These are phyloP conservation scores for Leccinum incarnatum DNA, from an alignment of 768 basidiomycete species.

Conservation along the genomic window DNA sequence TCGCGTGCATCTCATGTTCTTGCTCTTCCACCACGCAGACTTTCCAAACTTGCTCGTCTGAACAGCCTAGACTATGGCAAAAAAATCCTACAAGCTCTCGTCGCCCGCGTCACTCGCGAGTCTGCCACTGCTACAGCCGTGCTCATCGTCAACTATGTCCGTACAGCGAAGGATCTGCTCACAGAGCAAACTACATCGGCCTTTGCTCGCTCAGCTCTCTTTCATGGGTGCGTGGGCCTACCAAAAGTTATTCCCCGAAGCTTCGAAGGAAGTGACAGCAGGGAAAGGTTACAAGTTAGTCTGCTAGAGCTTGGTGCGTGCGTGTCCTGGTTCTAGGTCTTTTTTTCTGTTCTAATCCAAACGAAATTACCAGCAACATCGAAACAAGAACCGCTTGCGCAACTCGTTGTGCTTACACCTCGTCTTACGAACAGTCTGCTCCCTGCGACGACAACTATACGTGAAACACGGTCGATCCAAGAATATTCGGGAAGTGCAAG, in stretches of 20 bases:
- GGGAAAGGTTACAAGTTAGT: slow-evolving; percentile 54
- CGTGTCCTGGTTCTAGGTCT: slow-evolving; percentile 28
- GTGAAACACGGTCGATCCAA: slow-evolving; percentile 55
- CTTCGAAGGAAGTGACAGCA: slow-evolving; percentile 48
- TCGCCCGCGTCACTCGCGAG: slow-evolving; percentile 37
- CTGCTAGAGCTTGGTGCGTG: slow-evolving; percentile 64
- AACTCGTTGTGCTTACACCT: slow-evolving; percentile 36
- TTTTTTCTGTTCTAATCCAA: not conserved
- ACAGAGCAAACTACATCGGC: slow-evolving; percentile 65
- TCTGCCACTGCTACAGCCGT: slow-evolving; percentile 10
- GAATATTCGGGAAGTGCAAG: slow-evolving; percentile 56
- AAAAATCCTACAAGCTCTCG: slow-evolving; percentile 62
- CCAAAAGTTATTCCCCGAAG: slow-evolving; percentile 57
- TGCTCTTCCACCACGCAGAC: not conserved
- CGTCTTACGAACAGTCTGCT: slow-evolving; percentile 28
- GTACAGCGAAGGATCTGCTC: slow-evolving; percentile 69
- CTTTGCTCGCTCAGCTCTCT: slow-evolving; percentile 60
- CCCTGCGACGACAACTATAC: slow-evolving; percentile 48
- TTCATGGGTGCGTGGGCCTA: slow-evolving; percentile 74
- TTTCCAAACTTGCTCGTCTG: slow-evolving; percentile 68
- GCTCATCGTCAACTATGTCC: slow-evolving; percentile 53
- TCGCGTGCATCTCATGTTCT: not conserved
- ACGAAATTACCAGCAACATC: not conserved
- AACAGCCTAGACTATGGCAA: slow-evolving; percentile 60
- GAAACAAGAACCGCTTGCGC: no score